Evolutionary conservation across 2,329 filamentous ascomycete species (phyloP).

Genomic region (Talaromyces sp.): DNA sequence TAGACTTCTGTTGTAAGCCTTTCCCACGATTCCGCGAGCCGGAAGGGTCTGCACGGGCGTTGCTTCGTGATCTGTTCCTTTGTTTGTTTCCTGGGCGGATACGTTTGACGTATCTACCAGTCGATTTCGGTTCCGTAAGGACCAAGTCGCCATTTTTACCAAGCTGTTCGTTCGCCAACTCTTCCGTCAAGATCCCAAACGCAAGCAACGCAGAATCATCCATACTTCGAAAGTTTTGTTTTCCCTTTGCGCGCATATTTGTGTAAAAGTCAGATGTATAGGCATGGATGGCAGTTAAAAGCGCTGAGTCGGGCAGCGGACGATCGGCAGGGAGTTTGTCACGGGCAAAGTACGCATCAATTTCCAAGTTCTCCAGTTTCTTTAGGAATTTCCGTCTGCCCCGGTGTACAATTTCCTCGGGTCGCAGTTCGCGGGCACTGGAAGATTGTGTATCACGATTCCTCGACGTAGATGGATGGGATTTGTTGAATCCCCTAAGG

Average conservation of each 20-base stretch:
- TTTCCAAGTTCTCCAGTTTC: constrained; percentile 55
- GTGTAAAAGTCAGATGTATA: constrained; percentile 61
- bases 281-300: constrained; percentile 60
- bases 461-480: constrained; percentile 26
- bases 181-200: constrained; percentile 63
- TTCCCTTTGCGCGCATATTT: constrained; percentile 35
- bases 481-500: constrained; percentile 36
- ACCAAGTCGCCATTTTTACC: constrained; percentile 62
- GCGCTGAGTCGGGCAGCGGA: constrained; percentile 57
- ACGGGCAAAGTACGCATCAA: constrained; percentile 59
- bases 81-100: not conserved
- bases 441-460: constrained; percentile 40
- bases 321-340: constrained; percentile 43
- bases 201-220: constrained; percentile 66
- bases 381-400: constrained; percentile 34
- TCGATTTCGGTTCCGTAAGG: constrained; percentile 54
- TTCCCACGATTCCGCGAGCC: not conserved
- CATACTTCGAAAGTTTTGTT: constrained; percentile 55
- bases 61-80: not conserved
- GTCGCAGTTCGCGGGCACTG: constrained; percentile 47
- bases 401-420: constrained; percentile 63
- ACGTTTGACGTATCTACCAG: too few species aligned
- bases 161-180: constrained; percentile 54
- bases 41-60: not conserved
- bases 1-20: constrained; percentile 24